phyloP scores from a whole-genome alignment of 1,139 yeast genomes.

The Candida smagusa region DNA sequence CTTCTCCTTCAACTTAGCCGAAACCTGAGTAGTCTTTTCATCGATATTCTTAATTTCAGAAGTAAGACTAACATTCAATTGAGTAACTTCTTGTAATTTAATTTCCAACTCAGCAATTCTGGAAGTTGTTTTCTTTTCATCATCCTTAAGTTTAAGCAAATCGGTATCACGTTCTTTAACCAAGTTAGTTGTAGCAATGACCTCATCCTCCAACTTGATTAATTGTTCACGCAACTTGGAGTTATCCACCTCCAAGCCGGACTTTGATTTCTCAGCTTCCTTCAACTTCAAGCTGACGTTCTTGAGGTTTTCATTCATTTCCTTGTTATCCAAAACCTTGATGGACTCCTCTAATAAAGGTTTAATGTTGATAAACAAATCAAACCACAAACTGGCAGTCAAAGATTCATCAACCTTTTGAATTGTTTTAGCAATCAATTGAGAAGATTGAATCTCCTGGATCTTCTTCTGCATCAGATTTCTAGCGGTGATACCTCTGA shows the following conservation, averaged over 20 bases:
- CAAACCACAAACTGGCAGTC: slow-evolving; percentile 73
- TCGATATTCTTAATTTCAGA: slow-evolving; percentile 11
- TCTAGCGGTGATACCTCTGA: slow-evolving; percentile 65
- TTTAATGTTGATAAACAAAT: slow-evolving; percentile 63
- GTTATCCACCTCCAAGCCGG: slow-evolving; percentile 19
- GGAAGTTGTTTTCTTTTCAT: slow-evolving; percentile 17
- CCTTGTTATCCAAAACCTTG: slow-evolving; percentile 54
- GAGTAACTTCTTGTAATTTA: slow-evolving; percentile 12
- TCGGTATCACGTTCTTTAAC: slow-evolving; percentile 26
- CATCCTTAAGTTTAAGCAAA: slow-evolving; percentile 22
- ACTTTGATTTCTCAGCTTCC: slow-evolving; percentile 28
- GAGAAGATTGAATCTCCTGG: slow-evolving; percentile 66
- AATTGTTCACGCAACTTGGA: slow-evolving; percentile 36
- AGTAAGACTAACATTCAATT: slow-evolving; percentile 18
- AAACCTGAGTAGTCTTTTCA: slow-evolving; percentile 4
- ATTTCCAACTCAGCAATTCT: slow-evolving; percentile 12
- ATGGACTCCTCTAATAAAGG: slow-evolving; percentile 72
- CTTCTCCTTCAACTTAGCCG: slow-evolving; percentile 9
- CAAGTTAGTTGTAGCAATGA: slow-evolving; percentile 23
- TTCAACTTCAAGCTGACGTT: slow-evolving; percentile 34
- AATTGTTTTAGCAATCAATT: slow-evolving; percentile 64
- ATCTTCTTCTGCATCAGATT: slow-evolving; percentile 48
- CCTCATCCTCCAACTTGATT: slow-evolving; percentile 46
- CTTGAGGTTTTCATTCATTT: slow-evolving; percentile 50
- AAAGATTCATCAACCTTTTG: slow-evolving; percentile 49